These are phyloP conservation scores for Alternaria dauci DNA, from an alignment of 2,329 filamentous ascomycete genomes.

Conservation along the genomic window DNA sequence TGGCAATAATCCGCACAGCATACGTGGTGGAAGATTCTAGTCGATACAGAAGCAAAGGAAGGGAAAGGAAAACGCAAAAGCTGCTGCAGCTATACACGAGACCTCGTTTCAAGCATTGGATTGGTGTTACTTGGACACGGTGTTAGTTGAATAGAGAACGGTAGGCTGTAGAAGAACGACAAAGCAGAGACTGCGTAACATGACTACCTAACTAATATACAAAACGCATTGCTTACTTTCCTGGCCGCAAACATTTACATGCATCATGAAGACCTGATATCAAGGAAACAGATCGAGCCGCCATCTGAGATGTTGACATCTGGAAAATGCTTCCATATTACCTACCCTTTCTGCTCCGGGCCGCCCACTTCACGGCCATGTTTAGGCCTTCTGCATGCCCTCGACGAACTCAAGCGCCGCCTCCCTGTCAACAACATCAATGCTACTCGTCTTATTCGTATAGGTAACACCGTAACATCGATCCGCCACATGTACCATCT, in stretches of 20 bases:
- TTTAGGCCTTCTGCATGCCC: constrained; percentile 67
- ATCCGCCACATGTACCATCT: constrained; percentile 94
- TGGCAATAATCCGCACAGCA: not conserved
- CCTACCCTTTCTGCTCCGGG: not conserved
- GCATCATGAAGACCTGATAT: not conserved
- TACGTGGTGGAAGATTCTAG: not conserved
- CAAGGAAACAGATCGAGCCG: not conserved
- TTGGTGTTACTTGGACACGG: not conserved
- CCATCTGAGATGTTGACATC: not conserved
- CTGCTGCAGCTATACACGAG: not conserved
- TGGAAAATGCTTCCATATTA: not conserved
- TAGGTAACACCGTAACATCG: constrained; percentile 98
- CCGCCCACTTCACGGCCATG: not conserved
- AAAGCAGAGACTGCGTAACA: not conserved
- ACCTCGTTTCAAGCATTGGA: not conserved
- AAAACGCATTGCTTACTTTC: not conserved
- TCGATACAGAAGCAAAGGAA: not conserved
- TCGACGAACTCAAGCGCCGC: constrained; percentile 95
- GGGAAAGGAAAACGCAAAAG: not conserved
- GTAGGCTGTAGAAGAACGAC: not conserved
- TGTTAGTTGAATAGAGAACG: not conserved
- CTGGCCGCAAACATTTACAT: not conserved
- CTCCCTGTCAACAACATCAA: constrained; percentile 87
- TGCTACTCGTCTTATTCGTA: constrained; percentile 88
- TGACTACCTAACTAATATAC: not conserved